Evolutionary conservation across 495 filamentous ascomycete species (phyloP).

Genomic region (Chlorociboria aeruginascens): DNA sequence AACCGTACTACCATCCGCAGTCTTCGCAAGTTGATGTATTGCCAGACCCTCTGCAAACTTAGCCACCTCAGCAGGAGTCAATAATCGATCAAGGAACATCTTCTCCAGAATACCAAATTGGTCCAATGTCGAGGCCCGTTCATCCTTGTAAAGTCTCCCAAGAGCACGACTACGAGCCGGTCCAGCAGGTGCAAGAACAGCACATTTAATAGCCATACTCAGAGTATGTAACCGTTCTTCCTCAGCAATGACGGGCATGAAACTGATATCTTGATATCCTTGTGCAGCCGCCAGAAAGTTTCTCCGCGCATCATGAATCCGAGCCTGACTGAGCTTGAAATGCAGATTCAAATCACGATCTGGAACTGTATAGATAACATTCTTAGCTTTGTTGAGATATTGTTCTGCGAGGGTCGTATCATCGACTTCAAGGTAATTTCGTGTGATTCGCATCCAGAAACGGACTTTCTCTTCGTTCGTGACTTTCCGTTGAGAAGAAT

Average conservation of each 20-base stretch:
- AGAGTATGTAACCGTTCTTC: slow-evolving; percentile 71
- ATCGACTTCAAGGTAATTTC: slow-evolving; percentile 89
- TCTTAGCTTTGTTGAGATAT: slow-evolving; percentile 87
- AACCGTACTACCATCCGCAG: slow-evolving; percentile 82
- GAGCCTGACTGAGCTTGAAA: slow-evolving; percentile 83
- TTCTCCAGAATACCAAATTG: slow-evolving; percentile 91
- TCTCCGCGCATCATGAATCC: slow-evolving; percentile 82
- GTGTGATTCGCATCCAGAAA: slow-evolving; percentile 88
- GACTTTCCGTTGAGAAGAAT: slow-evolving; percentile 74
- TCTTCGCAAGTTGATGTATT: slow-evolving; percentile 81
- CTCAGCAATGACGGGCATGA: slow-evolving; percentile 64
- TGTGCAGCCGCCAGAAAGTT: slow-evolving; percentile 82
- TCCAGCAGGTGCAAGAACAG: slow-evolving; percentile 87
- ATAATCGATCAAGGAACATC: slow-evolving; percentile 86
- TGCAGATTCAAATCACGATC: slow-evolving; percentile 64
- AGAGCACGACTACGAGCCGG: slow-evolving; percentile 70
- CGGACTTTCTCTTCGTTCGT: slow-evolving; percentile 63
- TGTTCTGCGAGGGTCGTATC: slow-evolving; percentile 75
- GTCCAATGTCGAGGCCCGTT: slow-evolving; percentile 59
- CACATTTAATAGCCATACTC: slow-evolving; percentile 81
- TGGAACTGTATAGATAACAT: slow-evolving; percentile 65
- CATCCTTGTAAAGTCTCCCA: slow-evolving; percentile 85
- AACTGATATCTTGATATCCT: slow-evolving; percentile 76
- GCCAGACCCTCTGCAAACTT: slow-evolving; percentile 71
- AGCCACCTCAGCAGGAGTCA: slow-evolving; percentile 67